Base-by-base conservation (phyloP, 1,139 yeast genomes). In the Geotrichum siamense region DNA sequence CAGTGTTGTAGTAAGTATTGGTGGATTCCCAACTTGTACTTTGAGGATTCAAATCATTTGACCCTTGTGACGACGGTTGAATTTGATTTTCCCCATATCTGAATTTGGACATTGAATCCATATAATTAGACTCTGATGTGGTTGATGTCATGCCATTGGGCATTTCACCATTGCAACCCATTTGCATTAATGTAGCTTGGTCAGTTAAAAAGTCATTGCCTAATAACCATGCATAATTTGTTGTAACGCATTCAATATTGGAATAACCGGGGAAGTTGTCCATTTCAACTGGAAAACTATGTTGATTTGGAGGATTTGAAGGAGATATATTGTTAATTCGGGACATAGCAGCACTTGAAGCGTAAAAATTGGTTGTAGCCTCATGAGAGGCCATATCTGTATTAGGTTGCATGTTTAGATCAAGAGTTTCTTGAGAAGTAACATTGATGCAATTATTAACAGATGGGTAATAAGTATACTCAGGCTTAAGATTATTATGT, bases 181-280 rank as follows among this genome's bases (percentile, higher is more conserved):
- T 36, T 12, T 32, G 30, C 34, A 36, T 33, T 10, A 33, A n/a
- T 9, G n/a, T 13, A 13, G 17, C n/a, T 40, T 35, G 38, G 6
- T 38, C 41, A 26, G 19, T 23, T 15, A 17, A 35, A 31, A 40
- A 35, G 22, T 40, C 39, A 13, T 28, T 31, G 2, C 47, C 47
- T 19, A 41, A 34, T 8, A 42, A 30, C 45, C 45, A 42, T 2
- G 45, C 40, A 32, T 42, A 42, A 22, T 38, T 38, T 20, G 25
- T 33, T 4, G 37, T n/a, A 5, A 33, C 27, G 23, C 26, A 26
- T 15, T 34, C 40, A 2, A 34, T 10, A 16, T 36, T 36, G 8
- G 38, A 40, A n/a, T 21, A 20, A n/a, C 28, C 28, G 4, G 41
- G 23, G n/a, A 15, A 17, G 8, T 22, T 30, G 5, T 30, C 29